Evolutionary conservation across 169 alveolate species (phyloP), one percentile per base, ranked within the genome.

Genomic region (Plasmodium relictum): DNA sequence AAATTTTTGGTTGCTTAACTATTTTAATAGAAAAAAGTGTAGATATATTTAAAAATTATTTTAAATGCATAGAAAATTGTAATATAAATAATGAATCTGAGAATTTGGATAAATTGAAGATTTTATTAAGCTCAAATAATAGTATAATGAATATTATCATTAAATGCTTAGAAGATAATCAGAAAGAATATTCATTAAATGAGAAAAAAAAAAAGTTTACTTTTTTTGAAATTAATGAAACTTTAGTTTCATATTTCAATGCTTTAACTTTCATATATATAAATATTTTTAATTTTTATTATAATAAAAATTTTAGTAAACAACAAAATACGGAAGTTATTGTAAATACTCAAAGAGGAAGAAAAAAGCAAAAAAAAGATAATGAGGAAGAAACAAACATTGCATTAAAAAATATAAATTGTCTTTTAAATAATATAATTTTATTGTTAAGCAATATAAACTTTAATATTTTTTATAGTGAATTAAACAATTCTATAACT

Each of bases 1-100:
- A 83, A 73, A 83, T 83, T 20, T 83, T 83, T 37, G 85, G 73
- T 4, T 83, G 91, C 56, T 50, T 83, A 41, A 83, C 85, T n/a
- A 70, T 83, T 18, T 39, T 83, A 62, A 70, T 58, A 16, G 91
- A 83, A 69, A 83, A 83, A 56, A 70, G 91, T 83, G 91, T 70
- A 1, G 91, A 83, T 62, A 61, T 83, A 37, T 83, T 68, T 83
- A 83, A 83, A 50, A 83, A 83, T 50, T 83, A 68, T 83, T 83
- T 56, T 54, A 83, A 83, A 22, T 83, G 91, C 39, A n/a, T 83
- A 56, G 86, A 83, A 70, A 70, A 83, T 42, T 83, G 52, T 83
- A 48, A 69, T 24, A 69, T 52, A 18, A 37, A 83, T 14, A 56
- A 83, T 54, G 85, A 62, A 39, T 44, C 48, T 41, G 56, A 83